Conservation (phyloP, 768 basidiomycete genomes). For the Hypholoma sublateritium region DNA sequence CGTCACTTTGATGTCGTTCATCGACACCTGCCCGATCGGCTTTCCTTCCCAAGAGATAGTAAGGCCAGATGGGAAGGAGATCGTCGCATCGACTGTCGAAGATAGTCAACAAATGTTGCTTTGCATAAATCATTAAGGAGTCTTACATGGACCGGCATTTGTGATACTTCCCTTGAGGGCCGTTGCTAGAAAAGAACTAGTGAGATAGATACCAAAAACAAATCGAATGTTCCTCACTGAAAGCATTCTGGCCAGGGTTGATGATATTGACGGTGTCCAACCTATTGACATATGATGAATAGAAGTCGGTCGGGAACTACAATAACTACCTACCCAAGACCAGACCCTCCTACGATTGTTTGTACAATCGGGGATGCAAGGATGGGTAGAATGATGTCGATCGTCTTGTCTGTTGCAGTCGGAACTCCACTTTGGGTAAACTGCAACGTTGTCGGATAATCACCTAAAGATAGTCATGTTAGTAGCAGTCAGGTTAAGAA, state of each 20-base stretch:
- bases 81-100: conserved; percentile 59
- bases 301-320: not conserved
- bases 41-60: conserved; percentile 59
- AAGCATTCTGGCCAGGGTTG: conserved; percentile 54
- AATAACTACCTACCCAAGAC: conserved; percentile 38
- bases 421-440: conserved; percentile 58
- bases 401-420: conserved; percentile 57
- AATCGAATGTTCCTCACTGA: conserved; percentile 39
- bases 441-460: conserved; percentile 61
- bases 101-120: conserved; percentile 1
- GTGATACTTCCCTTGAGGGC: conserved; percentile 61
- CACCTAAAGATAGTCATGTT: conserved; percentile 37
- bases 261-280: conserved; percentile 63
- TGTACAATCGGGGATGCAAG: conserved; percentile 77
- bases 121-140: not conserved
- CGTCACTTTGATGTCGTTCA: conserved; percentile 56
- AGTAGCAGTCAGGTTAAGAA: not conserved
- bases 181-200: conserved; percentile 34
- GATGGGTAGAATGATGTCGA: conserved; percentile 65
- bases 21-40: conserved; percentile 56
- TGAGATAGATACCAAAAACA: not conserved
- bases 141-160: conserved; percentile 72
- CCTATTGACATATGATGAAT: conserved; percentile 25
- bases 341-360: conserved; percentile 59
- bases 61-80: conserved; percentile 63